Base-by-base conservation (phyloP, 225 moss, liverwort and hornwort genomes). In the Bryoerythrophyllum caledonicum region DNA sequence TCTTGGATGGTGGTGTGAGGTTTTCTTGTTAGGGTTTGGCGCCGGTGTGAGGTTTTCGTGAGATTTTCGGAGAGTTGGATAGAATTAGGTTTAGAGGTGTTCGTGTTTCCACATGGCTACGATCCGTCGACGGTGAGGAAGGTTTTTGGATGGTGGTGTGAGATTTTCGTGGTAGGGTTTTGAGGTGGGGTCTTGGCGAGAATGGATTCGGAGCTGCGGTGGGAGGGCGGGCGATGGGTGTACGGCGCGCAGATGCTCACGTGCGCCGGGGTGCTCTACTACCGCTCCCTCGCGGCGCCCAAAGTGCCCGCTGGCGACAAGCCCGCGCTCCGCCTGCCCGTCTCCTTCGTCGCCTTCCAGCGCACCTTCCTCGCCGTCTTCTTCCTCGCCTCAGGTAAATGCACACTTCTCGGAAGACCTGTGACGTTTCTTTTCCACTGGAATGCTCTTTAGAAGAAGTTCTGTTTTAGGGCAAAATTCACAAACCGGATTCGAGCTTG, bases 201-300 rank as follows among this genome's bases (percentile, higher is more conserved):
- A 48, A 85, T 85, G 85, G 85, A 85, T 26, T 76, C 85, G 61
- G 87, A 87, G 74, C 24, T 84, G 79, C 74, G 74, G 12, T 87
- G 85, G 87, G 87, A 88, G 67, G 85, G 87, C 12, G 87, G 80
- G 49, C 80, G 72, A 58, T 88, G 87, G 87, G 78, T 88, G 27
- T 88, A 85, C 70, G 88, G 69, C 27, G 59, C 38, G 73, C 88
- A 85, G 49, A 75, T 88, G 27, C 52, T 88, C 26, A 12, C 78
- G 4, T 85, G 80, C 32, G 80, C 69, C 8, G 80, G 75, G 1
- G 56, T 88, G 64, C 63, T 85, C 20, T 80, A 76, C 16, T 75
- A 71, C 27, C 65, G 88, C 16, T 37, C 20, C 17, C 9, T 76
- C 2, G 75, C 75, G 0, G 55, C 65, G 43, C 75, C 82, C 7